Evolutionary conservation across 164 flowering plant genomes (phyloP).

Genomic region (Liriodendron chinense): DNA sequence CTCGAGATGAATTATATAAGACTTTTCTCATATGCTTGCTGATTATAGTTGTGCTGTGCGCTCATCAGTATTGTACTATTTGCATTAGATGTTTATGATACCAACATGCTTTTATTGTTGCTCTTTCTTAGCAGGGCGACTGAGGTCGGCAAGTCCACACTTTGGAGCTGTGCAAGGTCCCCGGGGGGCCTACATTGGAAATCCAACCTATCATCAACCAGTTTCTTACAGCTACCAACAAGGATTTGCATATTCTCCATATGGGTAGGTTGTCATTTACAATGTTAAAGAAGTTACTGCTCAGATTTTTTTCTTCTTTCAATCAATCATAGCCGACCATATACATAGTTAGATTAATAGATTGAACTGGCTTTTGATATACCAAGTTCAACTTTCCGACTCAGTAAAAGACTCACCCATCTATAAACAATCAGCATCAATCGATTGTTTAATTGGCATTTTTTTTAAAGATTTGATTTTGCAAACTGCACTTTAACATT

Average conservation of each 20-base stretch:
- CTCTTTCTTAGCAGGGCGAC: constrained; percentile 48
- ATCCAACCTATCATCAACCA: constrained; percentile 77
- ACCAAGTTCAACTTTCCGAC: neutral
- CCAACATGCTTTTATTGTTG: neutral
- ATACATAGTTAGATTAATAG: neutral
- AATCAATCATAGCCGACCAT: too few species aligned
- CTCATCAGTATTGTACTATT: too few species aligned
- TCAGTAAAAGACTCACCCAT: neutral
- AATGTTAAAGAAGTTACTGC: neutral
- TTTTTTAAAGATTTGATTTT: too few species aligned
- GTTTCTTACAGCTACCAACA: constrained; percentile 72
- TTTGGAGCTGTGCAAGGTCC: constrained; percentile 48
- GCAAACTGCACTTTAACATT: too few species aligned
- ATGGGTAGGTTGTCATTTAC: constrained; percentile 55
- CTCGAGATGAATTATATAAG: too few species aligned
- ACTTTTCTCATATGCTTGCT: neutral
- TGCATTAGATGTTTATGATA: neutral
- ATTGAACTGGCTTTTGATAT: neutral
- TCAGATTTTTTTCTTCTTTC: too few species aligned
- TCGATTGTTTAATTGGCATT: too few species aligned
- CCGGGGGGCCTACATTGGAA: constrained; percentile 58
- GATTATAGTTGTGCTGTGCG: neutral
- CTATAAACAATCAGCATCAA: too few species aligned
- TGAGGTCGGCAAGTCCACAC: constrained; percentile 54
- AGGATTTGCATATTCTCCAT: constrained; percentile 69